Conservation (phyloP, 176 grass and related monocot species). For the Melocanna baccifera region DNA sequence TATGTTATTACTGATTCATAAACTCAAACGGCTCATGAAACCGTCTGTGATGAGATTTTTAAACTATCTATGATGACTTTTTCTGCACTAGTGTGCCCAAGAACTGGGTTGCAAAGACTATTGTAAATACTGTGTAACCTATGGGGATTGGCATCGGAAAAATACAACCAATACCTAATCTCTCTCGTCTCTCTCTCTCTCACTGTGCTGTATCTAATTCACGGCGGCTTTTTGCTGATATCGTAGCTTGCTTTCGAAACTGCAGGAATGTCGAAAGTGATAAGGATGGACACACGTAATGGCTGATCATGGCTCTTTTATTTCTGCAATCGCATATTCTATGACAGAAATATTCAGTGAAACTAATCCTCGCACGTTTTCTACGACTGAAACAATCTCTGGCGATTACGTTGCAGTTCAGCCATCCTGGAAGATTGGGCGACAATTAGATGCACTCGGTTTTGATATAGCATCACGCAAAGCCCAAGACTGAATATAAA, state of each 20-base stretch:
- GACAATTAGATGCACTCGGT: background rate
- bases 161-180: too few relatives aligned
- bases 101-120: too few relatives aligned
- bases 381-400: background rate
- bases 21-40: too few relatives aligned
- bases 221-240: background rate
- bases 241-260: background rate
- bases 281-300: background rate
- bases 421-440: background rate
- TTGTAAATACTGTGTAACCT: too few relatives aligned
- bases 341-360: background rate
- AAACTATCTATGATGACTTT: too few relatives aligned
- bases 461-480: background rate
- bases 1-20: too few relatives aligned
- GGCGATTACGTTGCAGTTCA: background rate
- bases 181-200: too few relatives aligned
- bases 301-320: background rate
- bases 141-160: too few relatives aligned
- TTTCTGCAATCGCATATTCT: background rate
- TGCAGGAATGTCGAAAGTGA: background rate
- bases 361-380: background rate
- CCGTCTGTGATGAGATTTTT: too few relatives aligned
- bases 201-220: too few relatives aligned
- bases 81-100: too few relatives aligned
- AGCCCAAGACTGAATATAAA: background rate